phyloP scores from a whole-genome alignment of 2,329 filamentous ascomycete species.

The Mycosphaerelloides madeirae region DNA sequence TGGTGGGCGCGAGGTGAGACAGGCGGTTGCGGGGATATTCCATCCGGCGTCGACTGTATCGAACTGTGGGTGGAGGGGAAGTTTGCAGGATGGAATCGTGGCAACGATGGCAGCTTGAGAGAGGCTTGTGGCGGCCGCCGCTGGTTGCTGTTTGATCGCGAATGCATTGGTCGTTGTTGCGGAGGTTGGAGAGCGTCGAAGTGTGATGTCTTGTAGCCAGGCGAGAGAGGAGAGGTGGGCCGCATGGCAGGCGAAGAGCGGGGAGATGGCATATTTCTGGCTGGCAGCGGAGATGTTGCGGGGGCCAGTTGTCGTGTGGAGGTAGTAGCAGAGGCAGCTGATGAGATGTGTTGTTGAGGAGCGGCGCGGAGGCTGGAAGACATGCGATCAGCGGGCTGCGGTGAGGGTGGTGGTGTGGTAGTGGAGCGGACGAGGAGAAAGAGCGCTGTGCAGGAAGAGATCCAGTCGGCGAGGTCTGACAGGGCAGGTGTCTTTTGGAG shows the following conservation, averaged over 20 bases:
- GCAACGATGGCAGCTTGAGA: slow-evolving; percentile 46
- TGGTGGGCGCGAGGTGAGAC: slow-evolving; percentile 41
- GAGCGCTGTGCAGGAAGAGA: not conserved
- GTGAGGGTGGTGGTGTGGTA: not conserved
- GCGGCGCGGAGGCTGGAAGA: slow-evolving; percentile 1
- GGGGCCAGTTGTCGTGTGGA: not conserved
- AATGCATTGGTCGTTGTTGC: slow-evolving; percentile 27
- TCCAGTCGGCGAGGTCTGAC: not conserved
- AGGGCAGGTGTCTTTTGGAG: not conserved
- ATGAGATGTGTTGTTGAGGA: slow-evolving; percentile 1
- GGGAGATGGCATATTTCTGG: slow-evolving; percentile 31
- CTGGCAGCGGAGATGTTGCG: slow-evolving; percentile 2
- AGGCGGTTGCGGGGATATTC: slow-evolving; percentile 40
- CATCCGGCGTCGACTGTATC: slow-evolving; percentile 34
- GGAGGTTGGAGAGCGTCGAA: slow-evolving; percentile 31
- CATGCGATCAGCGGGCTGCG: slow-evolving; percentile 1
- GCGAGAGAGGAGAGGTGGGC: slow-evolving; percentile 32
- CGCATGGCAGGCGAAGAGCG: slow-evolving; percentile 30
- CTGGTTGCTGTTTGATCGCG: slow-evolving; percentile 28
- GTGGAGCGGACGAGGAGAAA: not conserved
- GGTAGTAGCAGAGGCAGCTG: not conserved
- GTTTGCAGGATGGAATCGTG: slow-evolving; percentile 51
- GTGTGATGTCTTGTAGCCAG: slow-evolving; percentile 26
- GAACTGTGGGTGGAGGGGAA: slow-evolving; percentile 38
- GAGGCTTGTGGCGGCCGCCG: slow-evolving; percentile 33